Evolutionary conservation across 192 early-diverging fungal species (phyloP), one percentile per base, ranked within the genome.

Genomic region (Linnemannia schmuckeri): DNA sequence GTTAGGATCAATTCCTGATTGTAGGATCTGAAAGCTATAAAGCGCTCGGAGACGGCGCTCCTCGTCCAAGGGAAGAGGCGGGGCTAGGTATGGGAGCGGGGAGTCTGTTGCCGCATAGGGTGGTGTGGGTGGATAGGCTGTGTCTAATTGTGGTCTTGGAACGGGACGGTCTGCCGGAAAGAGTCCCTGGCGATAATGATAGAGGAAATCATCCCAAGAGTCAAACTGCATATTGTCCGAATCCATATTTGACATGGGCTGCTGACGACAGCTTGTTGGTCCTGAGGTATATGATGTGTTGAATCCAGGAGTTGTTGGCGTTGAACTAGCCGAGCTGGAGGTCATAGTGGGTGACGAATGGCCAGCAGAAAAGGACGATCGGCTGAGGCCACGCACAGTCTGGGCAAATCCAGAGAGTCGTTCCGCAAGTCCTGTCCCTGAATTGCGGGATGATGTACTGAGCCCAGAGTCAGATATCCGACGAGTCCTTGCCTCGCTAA

Each of bases 381-480:
- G 85, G 47, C 82, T 74, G 37, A 83, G 52, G 12, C 79, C 80
- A 10, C 85, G 74, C 49, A 87, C 79, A 42, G 80, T 78, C 24
- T 87, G 85, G 12, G 85, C 85, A 44, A 87, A 75, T 73, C 84
- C 84, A 38, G 73, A 71, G 37, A 85, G 46, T 37, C 75, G 37
- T 41, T 86, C 84, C 10, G 79, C 84, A 3, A 86, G 71, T 7
- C 66, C 84, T 47, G 79, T 6, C 20, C 79, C 71, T 9, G 85
- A 81, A 54, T 68, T 74, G 68, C 27, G 84, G 77, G 78, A 81
- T 15, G 74, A 70, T 9, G 57, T 80, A 55, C 47, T 77, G 75
- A 86, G 75, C 52, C 79, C 84, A 46, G 84, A 81, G 46, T 86
- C 84, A 24, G 84, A 86, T 54, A 81, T 81, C 46, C 84, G 78